Conservation (phyloP, 106 monocot species). For the Iris macrosiphon region DNA sequence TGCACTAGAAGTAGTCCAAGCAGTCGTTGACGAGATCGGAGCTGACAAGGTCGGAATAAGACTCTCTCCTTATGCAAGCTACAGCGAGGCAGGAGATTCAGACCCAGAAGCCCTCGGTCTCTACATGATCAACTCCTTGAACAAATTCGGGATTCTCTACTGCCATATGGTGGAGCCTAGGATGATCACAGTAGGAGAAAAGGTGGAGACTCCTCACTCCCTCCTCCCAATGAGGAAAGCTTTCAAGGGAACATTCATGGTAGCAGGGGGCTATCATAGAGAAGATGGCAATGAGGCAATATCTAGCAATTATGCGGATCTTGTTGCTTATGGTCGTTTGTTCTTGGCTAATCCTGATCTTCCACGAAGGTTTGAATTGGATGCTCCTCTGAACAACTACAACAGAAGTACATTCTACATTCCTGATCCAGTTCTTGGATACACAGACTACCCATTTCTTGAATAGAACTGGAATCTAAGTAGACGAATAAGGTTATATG, state of each 20-base stretch:
- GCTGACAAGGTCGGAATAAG: constrained; percentile 48
- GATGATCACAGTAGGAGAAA: constrained; percentile 29
- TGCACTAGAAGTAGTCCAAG: constrained; percentile 51
- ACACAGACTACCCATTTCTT: constrained; percentile 58
- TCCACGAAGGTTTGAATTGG: constrained; percentile 30
- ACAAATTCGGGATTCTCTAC: constrained; percentile 38
- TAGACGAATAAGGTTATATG: too few relatives aligned
- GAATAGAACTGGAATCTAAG: too few relatives aligned
- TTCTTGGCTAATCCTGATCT: constrained; percentile 58
- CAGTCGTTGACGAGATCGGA: constrained; percentile 40
- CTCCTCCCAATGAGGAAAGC: constrained; percentile 35
- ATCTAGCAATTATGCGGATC: constrained; percentile 29
- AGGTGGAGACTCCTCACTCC: constrained; percentile 17
- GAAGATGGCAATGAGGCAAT: constrained; percentile 46
- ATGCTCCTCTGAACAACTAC: constrained; percentile 48
- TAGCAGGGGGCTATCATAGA: constrained; percentile 37
- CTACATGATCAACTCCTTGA: constrained; percentile 41
- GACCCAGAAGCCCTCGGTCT: constrained; percentile 45
- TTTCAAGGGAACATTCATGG: constrained; percentile 45
- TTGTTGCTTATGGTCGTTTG: constrained; percentile 43
- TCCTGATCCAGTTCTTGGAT: constrained; percentile 43
- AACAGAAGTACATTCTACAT: constrained; percentile 34
- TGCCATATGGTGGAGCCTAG: constrained; percentile 59
- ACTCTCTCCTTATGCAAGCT: constrained; percentile 44
- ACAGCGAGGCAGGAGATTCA: constrained; percentile 27